Evolutionary conservation across 208 protist genomes (phyloP).

Genomic region (Leishmania tarentolae): DNA sequence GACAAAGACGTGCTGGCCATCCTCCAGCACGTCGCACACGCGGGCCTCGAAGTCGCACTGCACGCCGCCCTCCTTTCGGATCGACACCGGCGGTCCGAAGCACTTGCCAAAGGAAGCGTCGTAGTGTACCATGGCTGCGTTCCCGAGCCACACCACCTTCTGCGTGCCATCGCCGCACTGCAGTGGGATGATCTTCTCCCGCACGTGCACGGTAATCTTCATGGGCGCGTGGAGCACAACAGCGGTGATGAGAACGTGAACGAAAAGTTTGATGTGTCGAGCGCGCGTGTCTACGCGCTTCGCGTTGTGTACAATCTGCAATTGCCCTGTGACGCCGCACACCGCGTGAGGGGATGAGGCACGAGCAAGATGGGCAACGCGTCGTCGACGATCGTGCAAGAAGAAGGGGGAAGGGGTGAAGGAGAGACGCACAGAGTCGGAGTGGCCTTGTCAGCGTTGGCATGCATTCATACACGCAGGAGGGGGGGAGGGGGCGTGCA

Average conservation of each 20-base stretch:
- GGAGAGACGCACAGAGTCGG: background rate
- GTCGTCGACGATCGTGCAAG: background rate
- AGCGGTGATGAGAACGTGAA: background rate
- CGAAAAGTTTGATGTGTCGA: background rate
- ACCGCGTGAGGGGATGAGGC: background rate
- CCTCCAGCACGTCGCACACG: slow-evolving; percentile 79
- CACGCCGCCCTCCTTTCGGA: slow-evolving; percentile 86
- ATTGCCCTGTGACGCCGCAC: background rate
- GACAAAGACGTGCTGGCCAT: slow-evolving; percentile 87
- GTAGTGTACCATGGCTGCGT: slow-evolving; percentile 91
- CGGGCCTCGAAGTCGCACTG: slow-evolving; percentile 66
- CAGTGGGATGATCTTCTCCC: slow-evolving; percentile 80
- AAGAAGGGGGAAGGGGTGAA: too few species aligned
- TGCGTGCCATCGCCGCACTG: slow-evolving; percentile 90
- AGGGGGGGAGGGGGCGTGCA: background rate
- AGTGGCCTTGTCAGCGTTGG: background rate
- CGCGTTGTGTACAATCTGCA: background rate
- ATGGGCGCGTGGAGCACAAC: slow-evolving; percentile 28
- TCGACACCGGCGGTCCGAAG: slow-evolving; percentile 67
- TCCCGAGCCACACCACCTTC: slow-evolving; percentile 79
- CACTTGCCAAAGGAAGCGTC: slow-evolving; percentile 68
- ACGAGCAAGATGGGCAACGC: background rate
- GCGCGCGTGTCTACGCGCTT: background rate
- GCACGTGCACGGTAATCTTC: slow-evolving; percentile 83
- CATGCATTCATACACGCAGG: background rate